These are phyloP conservation scores for Diaporthe sp. DNA, from an alignment of 2,329 filamentous ascomycete species.

Conservation along the genomic window DNA sequence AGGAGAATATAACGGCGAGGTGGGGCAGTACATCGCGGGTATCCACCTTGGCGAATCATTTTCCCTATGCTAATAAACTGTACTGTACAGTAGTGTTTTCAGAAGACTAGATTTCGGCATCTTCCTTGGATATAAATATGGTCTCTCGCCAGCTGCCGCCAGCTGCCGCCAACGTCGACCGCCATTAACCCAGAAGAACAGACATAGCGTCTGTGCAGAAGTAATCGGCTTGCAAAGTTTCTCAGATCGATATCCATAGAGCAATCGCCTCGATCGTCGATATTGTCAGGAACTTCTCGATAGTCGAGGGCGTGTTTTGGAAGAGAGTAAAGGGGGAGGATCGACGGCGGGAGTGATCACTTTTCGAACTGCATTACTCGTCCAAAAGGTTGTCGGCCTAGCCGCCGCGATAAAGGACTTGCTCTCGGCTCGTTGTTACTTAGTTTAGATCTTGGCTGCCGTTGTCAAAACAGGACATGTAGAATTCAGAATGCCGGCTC, in stretches of 20 bases:
- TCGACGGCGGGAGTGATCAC: constrained; percentile 12
- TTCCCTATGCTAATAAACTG: neutral
- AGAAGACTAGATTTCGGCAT: neutral
- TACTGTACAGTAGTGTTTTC: neutral
- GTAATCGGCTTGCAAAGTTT: neutral
- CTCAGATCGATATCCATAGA: neutral
- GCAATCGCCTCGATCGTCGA: neutral
- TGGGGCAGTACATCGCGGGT: neutral
- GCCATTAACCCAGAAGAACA: neutral
- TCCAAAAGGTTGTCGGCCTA: neutral
- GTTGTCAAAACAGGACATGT: neutral
- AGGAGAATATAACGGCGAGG: constrained; percentile 20
- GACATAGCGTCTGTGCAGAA: neutral
- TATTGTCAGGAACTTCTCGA: neutral
- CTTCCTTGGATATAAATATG: neutral
- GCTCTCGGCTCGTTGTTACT: constrained; percentile 7
- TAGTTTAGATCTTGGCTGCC: neutral
- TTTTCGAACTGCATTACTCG: constrained; percentile 24
- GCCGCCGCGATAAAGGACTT: neutral
- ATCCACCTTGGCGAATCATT: neutral
- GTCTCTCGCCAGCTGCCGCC: neutral
- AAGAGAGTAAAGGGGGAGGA: constrained; percentile 1
- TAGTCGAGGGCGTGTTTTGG: neutral
- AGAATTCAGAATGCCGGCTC: too few species aligned
- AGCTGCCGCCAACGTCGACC: constrained; percentile 12